Conservation (phyloP, 164 flowering plant species). For the Vitis rotundifolia region DNA sequence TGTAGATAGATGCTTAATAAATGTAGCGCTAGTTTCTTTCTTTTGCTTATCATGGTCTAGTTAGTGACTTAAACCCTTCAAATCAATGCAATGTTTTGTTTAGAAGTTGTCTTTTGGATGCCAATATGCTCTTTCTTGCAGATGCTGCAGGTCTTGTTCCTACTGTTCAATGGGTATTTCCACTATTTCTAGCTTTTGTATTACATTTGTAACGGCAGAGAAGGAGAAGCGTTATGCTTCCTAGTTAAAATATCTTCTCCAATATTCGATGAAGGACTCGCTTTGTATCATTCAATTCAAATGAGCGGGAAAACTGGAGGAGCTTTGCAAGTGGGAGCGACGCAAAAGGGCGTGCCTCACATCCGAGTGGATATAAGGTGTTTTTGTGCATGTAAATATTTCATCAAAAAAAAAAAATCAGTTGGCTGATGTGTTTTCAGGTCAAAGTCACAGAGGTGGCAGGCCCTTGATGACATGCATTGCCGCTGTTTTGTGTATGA, state of each 20-base stretch:
- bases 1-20: neutral
- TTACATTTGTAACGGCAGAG: conserved; percentile 22
- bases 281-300: conserved; percentile 11
- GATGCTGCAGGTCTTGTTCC: conserved; percentile 30
- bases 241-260: conserved; percentile 21
- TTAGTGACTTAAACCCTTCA: too few relatives aligned
- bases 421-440: conserved; percentile 44
- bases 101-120: neutral
- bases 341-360: conserved; percentile 28
- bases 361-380: conserved; percentile 39
- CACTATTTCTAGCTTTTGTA: conserved; percentile 31
- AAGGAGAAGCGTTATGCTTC: neutral
- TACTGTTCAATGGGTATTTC: conserved; percentile 23
- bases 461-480: conserved; percentile 52
- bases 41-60: neutral
- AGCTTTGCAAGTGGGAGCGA: conserved; percentile 27
- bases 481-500: conserved; percentile 43
- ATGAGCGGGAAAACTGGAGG: conserved; percentile 20
- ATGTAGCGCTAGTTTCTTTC: neutral
- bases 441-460: conserved; percentile 79
- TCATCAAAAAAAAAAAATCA: conserved; percentile 30
- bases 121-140: conserved; percentile 23
- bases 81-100: too few relatives aligned
- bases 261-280: conserved; percentile 1
- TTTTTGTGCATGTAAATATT: conserved; percentile 53